Evolutionary conservation across 176 grass and related monocot species (phyloP), one percentile per base, ranked within the genome.

Genomic region (Rhipidocladum racemiflorum): DNA sequence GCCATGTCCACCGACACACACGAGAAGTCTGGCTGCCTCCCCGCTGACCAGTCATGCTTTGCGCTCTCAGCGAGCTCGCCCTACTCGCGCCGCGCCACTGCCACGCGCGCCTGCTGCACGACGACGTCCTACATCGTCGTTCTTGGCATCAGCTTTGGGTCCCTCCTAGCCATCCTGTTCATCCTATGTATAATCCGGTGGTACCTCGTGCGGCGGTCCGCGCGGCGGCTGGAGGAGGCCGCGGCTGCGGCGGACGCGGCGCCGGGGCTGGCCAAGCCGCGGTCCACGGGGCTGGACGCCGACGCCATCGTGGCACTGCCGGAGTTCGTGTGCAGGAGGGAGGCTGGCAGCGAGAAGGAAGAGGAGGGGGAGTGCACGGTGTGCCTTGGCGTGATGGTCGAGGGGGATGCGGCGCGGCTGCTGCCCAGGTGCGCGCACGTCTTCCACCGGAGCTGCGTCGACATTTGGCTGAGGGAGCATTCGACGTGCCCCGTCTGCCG

Each of bases 401-500:
- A 90, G 3, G 87, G 90, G 4, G 85, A 95, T 32, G 72, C 64
- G 21, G 67, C 84, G 21, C 79, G 86, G 46, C 48, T 74, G 85
- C 72, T 92, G 74, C 85, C 93, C 7, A 68, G 77, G 57, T 95
- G 93, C 88, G 73, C 20, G 25, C 93, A 95, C 62, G 64, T 70
- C 11, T 95, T 92, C 79, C 93, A 95, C 86, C 74, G 70, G 4
- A 50, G 61, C 15, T 95, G 93, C 78, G 81, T 95, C 30, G 93
- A 92, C 70, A 67, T 65, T 29, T 95, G 92, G 92, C 72, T 92
- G 21, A 69, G 78, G 61, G 84, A 87, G 76, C 75, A 68, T 27
- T 86, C 85, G 0, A 81, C 87, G n/a, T 95, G 93, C 84, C 93
- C 93, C 6, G 57, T 92, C 2, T 92, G 90, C 48, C 82, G 93